Base-by-base conservation (phyloP, 2,329 filamentous ascomycete genomes). In the Cladophialophora yegresii region DNA sequence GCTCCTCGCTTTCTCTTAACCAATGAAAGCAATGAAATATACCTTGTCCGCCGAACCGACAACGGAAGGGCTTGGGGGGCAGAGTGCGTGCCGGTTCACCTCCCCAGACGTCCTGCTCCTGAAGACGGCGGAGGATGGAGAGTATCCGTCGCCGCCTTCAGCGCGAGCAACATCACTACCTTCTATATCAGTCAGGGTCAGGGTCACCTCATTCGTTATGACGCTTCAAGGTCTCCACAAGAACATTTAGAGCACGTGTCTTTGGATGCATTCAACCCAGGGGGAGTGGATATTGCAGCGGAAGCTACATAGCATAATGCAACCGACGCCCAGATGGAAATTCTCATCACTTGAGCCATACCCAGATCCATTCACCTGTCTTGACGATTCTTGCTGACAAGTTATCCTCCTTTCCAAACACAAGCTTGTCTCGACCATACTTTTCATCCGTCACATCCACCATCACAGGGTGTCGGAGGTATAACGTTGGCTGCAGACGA, bases 301-400 rank as follows among this genome's bases (percentile, higher is more conserved):
- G 22, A 51, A 51, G 13, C 22, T 51, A 23, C 47, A 28, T 51
- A 51, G 9, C 9, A 8, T 6, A 28, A 13, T 4, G 4, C 22
- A 26, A 28, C 5, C 47, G 10, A 51, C 7, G 13, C 22, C 47
- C 4, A 26, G 6, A 1, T 16, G 47, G 13, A 23, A 50, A 12
- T 26, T 1, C n/a, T 2, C 26, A 2, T 58, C n/a, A 58, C 28
- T 58, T 58, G 7, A 58, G 40, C 55, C 55, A 58, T 32, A 58
- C 55, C 55, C 55, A 58, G 10, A 49, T 30, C 55, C 55, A 58
- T 58, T 58, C 2, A n/a, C 40, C 55, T 12, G 55, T 58, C 26
- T 33, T 58, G 16, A 47, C 45, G 28, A 43, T 13, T 45, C 28
- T 58, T 32, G 8, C 20, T 23, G 7, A n/a, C 40, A 58, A 22